Evolutionary conservation across 129 eudicot species (phyloP).

Genomic region (Centella asiatica): DNA sequence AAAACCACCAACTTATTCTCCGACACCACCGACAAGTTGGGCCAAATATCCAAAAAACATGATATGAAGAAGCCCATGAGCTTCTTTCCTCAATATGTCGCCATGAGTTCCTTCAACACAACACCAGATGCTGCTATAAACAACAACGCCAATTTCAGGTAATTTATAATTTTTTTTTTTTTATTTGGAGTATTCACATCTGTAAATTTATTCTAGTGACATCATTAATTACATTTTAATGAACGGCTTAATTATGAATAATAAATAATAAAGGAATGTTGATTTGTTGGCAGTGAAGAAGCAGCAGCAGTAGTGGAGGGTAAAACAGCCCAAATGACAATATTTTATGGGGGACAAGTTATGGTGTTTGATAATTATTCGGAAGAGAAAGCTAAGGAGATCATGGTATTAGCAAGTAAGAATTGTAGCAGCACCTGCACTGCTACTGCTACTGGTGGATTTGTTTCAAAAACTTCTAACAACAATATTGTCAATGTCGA

Average conservation of each 20-base stretch:
- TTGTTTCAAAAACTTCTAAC: constrained; percentile 5
- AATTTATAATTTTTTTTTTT: neutral
- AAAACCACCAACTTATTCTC: constrained; percentile 2
- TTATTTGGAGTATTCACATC: neutral
- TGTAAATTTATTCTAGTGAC: no score
- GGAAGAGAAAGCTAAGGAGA: constrained; percentile 31
- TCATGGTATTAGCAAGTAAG: constrained; percentile 38
- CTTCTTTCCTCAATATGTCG: constrained; percentile 20
- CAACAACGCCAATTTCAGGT: neutral
- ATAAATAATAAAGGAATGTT: neutral
- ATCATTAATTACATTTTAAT: no score
- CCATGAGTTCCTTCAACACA: constrained; percentile 4
- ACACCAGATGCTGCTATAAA: neutral
- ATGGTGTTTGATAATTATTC: constrained; percentile 48
- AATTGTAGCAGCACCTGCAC: neutral
- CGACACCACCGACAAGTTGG: neutral
- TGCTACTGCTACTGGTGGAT: neutral
- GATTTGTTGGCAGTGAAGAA: neutral
- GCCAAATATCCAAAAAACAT: neutral
- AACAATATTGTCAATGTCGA: no score
- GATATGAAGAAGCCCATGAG: constrained; percentile 2
- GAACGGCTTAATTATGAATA: no score
- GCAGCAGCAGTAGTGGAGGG: constrained; percentile 7
- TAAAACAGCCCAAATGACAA: constrained; percentile 46
- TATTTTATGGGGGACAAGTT: constrained; percentile 56